Base-by-base conservation (phyloP, 306 rosid genomes). In the Inga leiocalycina region DNA sequence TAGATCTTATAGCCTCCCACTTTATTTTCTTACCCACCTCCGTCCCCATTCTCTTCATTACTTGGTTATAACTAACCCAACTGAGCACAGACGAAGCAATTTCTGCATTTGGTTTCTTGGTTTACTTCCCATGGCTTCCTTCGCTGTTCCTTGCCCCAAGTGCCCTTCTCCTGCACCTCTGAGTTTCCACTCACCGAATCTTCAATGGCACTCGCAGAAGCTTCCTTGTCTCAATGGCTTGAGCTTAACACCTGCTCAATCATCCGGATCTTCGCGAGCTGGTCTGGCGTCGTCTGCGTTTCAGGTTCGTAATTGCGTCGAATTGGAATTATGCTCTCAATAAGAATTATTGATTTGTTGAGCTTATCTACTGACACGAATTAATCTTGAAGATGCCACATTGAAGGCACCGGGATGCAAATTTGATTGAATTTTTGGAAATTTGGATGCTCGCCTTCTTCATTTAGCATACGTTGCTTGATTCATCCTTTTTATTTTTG, bases 91-190 rank as follows among this genome's bases (percentile, higher is more conserved):
- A 74, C 44, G 12, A 43, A 77, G 69, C 74, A 83, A 61, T 44
- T 20, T 14, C 77, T 24, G 74, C 45, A 59, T 82, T 78, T 77
- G 10, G 69, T 34, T 83, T 66, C 83, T 79, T 78, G 84, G 82
- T 62, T 84, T 69, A 75, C 78, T 84, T 74, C 82, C 66, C 75
- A 92, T 92, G 96, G 92, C 90, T 7, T 86, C 93, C 69, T 90
- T 87, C 51, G 77, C 93, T 14, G 87, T 90, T 52, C 96, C 93
- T 11, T 90, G 93, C 84, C 87, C 93, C 75, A 92, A 92, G 69
- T 79, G 85, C 77, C 79, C 80, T 76, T 45, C 76, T 65, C 48
- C 87, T 77, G 41, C 84, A 4, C 78, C 46, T 67, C 71, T 87
- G 62, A 89, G 89, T 14, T 76, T 84, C 79, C 75, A 81, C 16